phyloP scores from a whole-genome alignment of 2,329 filamentous ascomycete genomes.

The Verticillium dahliae region DNA sequence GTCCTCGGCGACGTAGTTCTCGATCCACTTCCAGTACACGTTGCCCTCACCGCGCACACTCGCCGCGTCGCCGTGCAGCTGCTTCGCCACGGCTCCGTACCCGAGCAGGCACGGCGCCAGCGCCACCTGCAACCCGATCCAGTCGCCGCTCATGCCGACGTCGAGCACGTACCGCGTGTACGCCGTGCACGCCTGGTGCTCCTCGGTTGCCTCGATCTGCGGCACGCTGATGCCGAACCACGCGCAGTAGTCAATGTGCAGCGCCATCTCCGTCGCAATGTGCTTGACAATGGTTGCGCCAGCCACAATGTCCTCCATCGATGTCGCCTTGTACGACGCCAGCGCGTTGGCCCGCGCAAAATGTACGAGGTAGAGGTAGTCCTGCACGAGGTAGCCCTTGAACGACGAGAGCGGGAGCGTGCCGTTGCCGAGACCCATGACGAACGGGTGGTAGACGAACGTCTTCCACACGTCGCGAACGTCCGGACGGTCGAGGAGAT shows the following conservation, averaged over 20 bases:
- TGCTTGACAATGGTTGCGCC: constrained; percentile 66
- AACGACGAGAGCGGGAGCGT: constrained; percentile 70
- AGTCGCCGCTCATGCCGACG: constrained; percentile 80
- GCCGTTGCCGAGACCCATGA: constrained; percentile 68
- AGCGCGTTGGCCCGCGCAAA: constrained; percentile 84
- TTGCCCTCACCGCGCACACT: constrained; percentile 56
- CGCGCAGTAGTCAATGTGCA: constrained; percentile 79
- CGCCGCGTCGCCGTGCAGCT: constrained; percentile 57
- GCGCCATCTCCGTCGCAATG: constrained; percentile 69
- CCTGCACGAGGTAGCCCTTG: constrained; percentile 84
- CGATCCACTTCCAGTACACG: constrained; percentile 83
- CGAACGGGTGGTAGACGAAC: constrained; percentile 79
- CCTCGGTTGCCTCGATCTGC: constrained; percentile 67
- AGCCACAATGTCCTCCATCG: constrained; percentile 63
- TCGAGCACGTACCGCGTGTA: constrained; percentile 85
- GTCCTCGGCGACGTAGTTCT: constrained; percentile 79
- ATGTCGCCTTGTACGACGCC: constrained; percentile 76
- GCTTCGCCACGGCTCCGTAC: constrained; percentile 71
- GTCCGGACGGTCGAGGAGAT: constrained; percentile 68
- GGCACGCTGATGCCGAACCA: constrained; percentile 69
- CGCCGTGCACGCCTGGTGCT: constrained; percentile 74
- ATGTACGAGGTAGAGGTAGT: constrained; percentile 88
- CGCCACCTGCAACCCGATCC: constrained; percentile 77
- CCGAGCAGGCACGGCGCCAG: constrained; percentile 86
- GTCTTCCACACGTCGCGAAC: constrained; percentile 68